Base-by-base conservation (phyloP, 1,284 basidiomycete species). In the Boletus chippewaensis region DNA sequence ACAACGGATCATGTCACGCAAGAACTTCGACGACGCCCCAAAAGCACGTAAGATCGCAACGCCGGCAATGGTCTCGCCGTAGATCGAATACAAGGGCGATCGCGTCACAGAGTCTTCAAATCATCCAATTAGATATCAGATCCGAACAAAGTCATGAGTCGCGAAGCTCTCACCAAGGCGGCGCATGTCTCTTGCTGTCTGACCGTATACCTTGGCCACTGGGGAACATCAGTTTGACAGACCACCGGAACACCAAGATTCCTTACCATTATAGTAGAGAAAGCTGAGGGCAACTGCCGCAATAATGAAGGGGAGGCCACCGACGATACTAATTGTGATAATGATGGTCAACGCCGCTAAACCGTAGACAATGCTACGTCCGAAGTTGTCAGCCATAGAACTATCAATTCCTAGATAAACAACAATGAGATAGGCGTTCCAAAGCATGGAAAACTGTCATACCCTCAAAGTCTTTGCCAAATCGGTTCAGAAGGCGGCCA, bases 391-490 rank as follows among this genome's bases (percentile, higher is more conserved):
- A 2, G 91, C 83, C 53, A 93, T 78, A 51, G 70, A 82, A 55
- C 90, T 92, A 66, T 97, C 93, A 46, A 95, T 83, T 24, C 86
- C 85, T 87, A 47, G 12, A 40, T 11, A 26, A 40, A 18, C n/a
- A 12, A 0, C 11, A 34, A 22, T 58, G 9, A 50, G 22, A 43
- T 16, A 16, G 24, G 16, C 11, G 13, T 15, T 22, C 10, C 13
- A 41, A 26, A 40, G 9, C 20, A n/a, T 11, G 18, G 6, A 18
- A 18, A 34, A n/a, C 8, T 32, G 13, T 47, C 59, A n/a, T 54
- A 82, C 84, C 88, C 73, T 96, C 93, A 53, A 95, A 91, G 64
- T 96, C 94, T 66, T 96, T 95, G 38, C 92, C 91, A 60, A 96
- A 95, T 35, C 93, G 78, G 65, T 95, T 95, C 35, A 95, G 71